phyloP scores from a whole-genome alignment of 805 yeast species.

The Yamadazyma ubonensis region DNA sequence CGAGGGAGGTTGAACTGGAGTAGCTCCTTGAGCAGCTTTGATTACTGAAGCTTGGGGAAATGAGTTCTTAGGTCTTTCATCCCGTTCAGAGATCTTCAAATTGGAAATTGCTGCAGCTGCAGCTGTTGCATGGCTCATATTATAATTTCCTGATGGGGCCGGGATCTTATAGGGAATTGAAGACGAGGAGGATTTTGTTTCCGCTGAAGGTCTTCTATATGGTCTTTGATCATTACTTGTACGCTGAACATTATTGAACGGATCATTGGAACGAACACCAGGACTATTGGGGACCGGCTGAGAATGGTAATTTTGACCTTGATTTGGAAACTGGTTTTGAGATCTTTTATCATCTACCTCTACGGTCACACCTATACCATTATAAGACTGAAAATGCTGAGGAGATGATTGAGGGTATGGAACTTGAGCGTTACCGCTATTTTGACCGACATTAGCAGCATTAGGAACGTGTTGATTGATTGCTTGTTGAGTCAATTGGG shows the following conservation, averaged over 20 bases:
- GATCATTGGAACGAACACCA: conserved; percentile 6
- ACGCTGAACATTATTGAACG: conserved; percentile 4
- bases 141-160: background rate
- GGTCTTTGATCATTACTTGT: background rate
- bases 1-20: too few relatives aligned
- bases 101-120: conserved; percentile 9
- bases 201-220: conserved; percentile 4
- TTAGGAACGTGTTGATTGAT: conserved; percentile 7
- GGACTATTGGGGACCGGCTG: conserved; percentile 6
- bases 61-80: too few relatives aligned
- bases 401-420: background rate
- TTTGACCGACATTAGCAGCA: background rate
- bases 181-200: background rate
- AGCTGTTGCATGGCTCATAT: conserved; percentile 7
- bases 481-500: conserved; percentile 8
- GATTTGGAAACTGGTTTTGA: conserved; percentile 5
- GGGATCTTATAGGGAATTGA: conserved; percentile 3
- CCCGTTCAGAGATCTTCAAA: conserved; percentile 1
- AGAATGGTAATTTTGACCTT: background rate
- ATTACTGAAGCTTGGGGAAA: too few relatives aligned
- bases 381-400: background rate
- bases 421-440: background rate
- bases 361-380: background rate
- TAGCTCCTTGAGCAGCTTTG: too few relatives aligned
- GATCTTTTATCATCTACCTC: background rate